phyloP scores from a whole-genome alignment of 352 stramenopile genomes.

The Phytophthora crassamura region DNA sequence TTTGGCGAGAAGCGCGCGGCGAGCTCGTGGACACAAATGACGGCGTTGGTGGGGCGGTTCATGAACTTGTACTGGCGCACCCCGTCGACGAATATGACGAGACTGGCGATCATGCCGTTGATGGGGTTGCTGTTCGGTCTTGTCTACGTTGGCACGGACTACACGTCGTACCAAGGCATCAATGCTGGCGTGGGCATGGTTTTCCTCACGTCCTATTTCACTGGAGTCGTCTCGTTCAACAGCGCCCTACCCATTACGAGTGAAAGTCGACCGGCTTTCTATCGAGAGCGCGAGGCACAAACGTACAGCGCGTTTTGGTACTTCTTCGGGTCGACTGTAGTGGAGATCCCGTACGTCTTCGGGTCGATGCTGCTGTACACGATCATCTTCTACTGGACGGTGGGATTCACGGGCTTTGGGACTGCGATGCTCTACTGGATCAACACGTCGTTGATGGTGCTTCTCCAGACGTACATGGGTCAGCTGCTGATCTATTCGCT shows the following conservation, averaged over 20 bases:
- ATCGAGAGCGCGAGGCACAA: slow-evolving; percentile 78
- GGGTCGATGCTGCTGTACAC: slow-evolving; percentile 43
- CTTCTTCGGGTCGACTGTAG: slow-evolving; percentile 56
- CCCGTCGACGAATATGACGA: slow-evolving; percentile 75
- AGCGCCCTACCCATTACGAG: slow-evolving; percentile 66
- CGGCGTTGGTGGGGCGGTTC: slow-evolving; percentile 36
- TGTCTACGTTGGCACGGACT: slow-evolving; percentile 38
- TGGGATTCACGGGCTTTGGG: slow-evolving; percentile 40
- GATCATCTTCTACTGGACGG: slow-evolving; percentile 47
- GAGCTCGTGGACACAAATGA: slow-evolving; percentile 19
- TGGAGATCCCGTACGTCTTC: slow-evolving; percentile 71
- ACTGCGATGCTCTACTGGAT: slow-evolving; percentile 57
- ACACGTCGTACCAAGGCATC: slow-evolving; percentile 39
- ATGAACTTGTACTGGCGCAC: slow-evolving; percentile 43
- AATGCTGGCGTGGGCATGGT: slow-evolving; percentile 46
- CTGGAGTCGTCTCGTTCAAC: slow-evolving; percentile 71
- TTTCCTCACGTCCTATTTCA: slow-evolving; percentile 79
- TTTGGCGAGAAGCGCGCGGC: slow-evolving; percentile 36
- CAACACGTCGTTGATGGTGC: slow-evolving; percentile 59
- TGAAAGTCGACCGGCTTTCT: slow-evolving; percentile 71
- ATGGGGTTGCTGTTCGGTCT: slow-evolving; percentile 37
- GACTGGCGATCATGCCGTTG: slow-evolving; percentile 45
- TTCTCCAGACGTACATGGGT: slow-evolving; percentile 50
- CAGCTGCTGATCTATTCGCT: slow-evolving; percentile 41
- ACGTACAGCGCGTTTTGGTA: slow-evolving; percentile 84